Evolutionary conservation across 1,284 basidiomycete genomes (phyloP), one percentile per base, ranked within the genome.

Genomic region (Leccinum variabile): DNA sequence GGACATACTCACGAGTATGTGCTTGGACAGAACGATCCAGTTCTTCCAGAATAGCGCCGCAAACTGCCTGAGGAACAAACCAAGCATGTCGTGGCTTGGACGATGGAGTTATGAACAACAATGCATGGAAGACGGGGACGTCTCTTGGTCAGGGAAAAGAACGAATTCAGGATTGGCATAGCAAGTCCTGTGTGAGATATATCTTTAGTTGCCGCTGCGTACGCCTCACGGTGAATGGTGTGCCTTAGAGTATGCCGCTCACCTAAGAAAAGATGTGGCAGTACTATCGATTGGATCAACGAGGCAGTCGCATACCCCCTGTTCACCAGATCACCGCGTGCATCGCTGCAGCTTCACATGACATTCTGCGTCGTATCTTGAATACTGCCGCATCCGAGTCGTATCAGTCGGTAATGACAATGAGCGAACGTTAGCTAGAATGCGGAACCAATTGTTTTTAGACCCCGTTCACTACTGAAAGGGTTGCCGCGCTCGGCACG

Each of bases 41-140:
- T 92, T 91, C 81, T 92, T 92, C 80, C 84, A 82, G 60, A 85
- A 82, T 46, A 92, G 75, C 4, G 84, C 86, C 10, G 74, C 73
- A 64, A 88, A 83, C 75, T 92, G 90, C 30, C 83, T 79, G 78
- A 82, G 82, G 70, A 89, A 87, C 11, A 79, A 63, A 30, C 56
- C 57, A 3, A 13, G 11, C 64, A 68, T 70, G 44, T 56, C 10
- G 32, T 32, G 32, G n/a, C 22, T 55, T 66, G 35, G 30, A 57
- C 6, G 57, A 30, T 30, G 35, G 37, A 44, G 30, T 55, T 69
- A 61, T 32, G 41, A 10, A 44, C 28, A 28, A 28, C 10, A 9
- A 22, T 1, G 41, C 54, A 56, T 54, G 4, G 13, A 25, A 25
- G 18, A 53, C 4, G 14, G 22, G 13, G 14, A 5, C 22, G 35